Evolutionary conservation across 116 monocot species (phyloP), one percentile per base, ranked within the genome.

Genomic region (Trichopus zeylanicus): DNA sequence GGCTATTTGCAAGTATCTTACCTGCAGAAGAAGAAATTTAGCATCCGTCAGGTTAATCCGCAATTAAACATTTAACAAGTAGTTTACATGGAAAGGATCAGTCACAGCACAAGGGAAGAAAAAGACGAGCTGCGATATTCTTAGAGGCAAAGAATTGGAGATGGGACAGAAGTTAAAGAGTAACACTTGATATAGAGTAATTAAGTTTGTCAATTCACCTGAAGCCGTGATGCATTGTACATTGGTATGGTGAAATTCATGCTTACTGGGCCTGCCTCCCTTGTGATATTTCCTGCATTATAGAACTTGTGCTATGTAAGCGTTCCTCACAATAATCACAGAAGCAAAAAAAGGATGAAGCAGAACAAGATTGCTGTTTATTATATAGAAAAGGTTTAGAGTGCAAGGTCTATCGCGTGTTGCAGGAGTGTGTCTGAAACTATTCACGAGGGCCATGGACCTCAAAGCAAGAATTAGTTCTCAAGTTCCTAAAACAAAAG

Each of bases 181-280:
- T 46, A 53, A 53, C 15, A 46, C 27, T 31, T 18, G 20, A 21
- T 13, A 22, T 3, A 15, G 13, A 29, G 16, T 42, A 2, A 46
- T 35, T 0, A 34, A 47, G 16, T 31, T 3, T 32, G 11, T 16
- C 4, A 19, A n/a, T 61, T 69, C 57, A 95, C 95, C 90, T 90
- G 90, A 64, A 95, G 79, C 74, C 76, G 74, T 7, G 95, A 95
- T 20, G 87, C 71, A 75, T 95, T 95, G 69, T 87, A 95, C 95
- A 95, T 95, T 9, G 95, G 95, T 70, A 95, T 95, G 10, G 87
- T 95, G 69, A 95, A 95, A 66, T 81, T 87, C 95, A 95, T 84
- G 70, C 81, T 95, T 33, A 90, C 84, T 56, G 95, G 95, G 16
- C 95, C 95, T 70, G 95, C 87, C 67, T 95, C 95, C 70, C 74